A percentile compares a stretch with the other conserved stretches of the same genome.
Evolutionary conservation across 176 grass and related monocot genomes (phyloP).

Genomic region (Juncus inflexus): DNA sequence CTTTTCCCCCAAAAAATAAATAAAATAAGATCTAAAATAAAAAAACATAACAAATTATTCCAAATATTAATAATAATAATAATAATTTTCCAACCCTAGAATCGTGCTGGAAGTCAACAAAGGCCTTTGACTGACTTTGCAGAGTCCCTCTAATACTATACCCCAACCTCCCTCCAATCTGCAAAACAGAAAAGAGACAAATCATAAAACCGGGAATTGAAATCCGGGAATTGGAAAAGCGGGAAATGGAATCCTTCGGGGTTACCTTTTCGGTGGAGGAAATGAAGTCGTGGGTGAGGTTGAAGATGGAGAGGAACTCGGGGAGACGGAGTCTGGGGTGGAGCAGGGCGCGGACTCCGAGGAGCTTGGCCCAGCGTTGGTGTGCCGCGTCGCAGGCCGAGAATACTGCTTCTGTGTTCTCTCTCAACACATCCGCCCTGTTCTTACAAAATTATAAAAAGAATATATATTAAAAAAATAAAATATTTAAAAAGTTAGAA

Average conservation of each 20-base stretch:
- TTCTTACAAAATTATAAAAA: conserved; percentile 29
- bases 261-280: conserved; percentile 96
- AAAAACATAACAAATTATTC: neutral
- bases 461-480: conserved; percentile 6
- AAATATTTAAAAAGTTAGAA: conserved; percentile 17
- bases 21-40: conserved; percentile 16
- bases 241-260: neutral
- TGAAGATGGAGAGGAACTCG: conserved; percentile 91
- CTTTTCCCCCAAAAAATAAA: conserved; percentile 42
- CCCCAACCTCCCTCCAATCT: conserved; percentile 96
- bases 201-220: conserved; percentile 7
- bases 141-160: conserved; percentile 95
- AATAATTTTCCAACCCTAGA: conserved; percentile 56
- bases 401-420: conserved; percentile 95
- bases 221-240: conserved; percentile 4
- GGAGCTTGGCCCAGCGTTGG: conserved; percentile 92
- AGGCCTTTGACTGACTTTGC: conserved; percentile 92
- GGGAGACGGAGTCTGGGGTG: conserved; percentile 94
- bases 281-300: conserved; percentile 91
- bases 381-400: conserved; percentile 93
- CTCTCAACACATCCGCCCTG: conserved; percentile 94
- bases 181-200: conserved; percentile 15
- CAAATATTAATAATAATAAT: neutral
- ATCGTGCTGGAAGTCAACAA: conserved; percentile 96
- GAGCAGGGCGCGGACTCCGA: conserved; percentile 92